Conservation (phyloP, 2,329 filamentous ascomycete species). For the Colletotrichum tropicicola region DNA sequence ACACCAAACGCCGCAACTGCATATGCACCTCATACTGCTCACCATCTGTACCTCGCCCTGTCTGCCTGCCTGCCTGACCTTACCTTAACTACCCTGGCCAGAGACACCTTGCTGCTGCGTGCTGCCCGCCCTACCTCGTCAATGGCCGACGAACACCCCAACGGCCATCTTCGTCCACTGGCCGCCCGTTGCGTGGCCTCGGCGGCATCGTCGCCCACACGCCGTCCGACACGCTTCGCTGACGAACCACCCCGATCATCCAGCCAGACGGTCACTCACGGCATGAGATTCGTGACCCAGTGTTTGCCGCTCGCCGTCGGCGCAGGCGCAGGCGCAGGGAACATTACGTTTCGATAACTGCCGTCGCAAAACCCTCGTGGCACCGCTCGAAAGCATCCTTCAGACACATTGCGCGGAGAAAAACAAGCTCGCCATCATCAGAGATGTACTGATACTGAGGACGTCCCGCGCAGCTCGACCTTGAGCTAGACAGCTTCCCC, state of each 20-base stretch:
- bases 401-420: too few relatives aligned
- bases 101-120: too few relatives aligned
- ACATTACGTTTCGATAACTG: too few relatives aligned
- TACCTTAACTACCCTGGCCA: too few relatives aligned
- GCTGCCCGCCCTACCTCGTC: too few relatives aligned
- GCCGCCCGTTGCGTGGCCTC: neutral
- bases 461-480: too few relatives aligned
- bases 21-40: conserved; percentile 14
- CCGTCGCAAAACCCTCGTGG: neutral
- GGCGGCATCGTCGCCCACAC: neutral
- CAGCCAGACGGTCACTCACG: neutral
- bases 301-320: neutral
- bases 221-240: neutral
- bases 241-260: neutral
- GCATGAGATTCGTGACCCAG: neutral
- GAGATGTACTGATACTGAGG: too few relatives aligned
- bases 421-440: too few relatives aligned
- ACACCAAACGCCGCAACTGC: neutral
- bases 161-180: neutral
- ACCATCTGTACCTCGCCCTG: neutral
- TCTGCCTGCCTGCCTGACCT: neutral
- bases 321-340: neutral
- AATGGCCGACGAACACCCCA: neutral
- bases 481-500: neutral
- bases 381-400: neutral